Conservation (phyloP, 306 rosid species). For the Prunus davidiana region DNA sequence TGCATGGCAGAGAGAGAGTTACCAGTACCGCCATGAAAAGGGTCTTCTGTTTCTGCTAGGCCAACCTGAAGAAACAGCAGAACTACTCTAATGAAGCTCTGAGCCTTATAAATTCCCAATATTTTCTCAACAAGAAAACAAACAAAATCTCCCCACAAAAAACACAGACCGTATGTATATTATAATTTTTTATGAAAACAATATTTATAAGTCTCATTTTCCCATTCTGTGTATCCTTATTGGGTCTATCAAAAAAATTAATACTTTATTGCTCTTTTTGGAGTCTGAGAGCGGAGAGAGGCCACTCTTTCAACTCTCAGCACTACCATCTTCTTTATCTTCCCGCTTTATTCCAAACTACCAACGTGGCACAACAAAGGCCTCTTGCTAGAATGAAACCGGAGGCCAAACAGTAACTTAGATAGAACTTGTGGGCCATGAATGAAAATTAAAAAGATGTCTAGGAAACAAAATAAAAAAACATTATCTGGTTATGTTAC, state of each 20-base stretch:
- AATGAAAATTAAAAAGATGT: not conserved
- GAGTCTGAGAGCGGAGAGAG: not conserved
- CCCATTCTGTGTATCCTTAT: not conserved
- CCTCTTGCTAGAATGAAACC: conserved; percentile 39
- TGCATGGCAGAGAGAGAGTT: conserved; percentile 21
- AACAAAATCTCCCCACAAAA: conserved; percentile 38
- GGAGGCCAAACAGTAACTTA: conserved; percentile 15
- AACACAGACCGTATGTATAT: conserved; percentile 21
- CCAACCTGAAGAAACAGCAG: conserved; percentile 47
- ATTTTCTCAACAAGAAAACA: conserved; percentile 20
- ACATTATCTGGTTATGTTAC: not conserved
- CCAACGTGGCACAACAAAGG: conserved; percentile 66
- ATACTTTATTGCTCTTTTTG: conserved; percentile 15
- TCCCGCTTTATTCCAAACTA: conserved; percentile 43
- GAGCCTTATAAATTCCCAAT: conserved; percentile 59
- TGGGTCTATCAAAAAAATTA: conserved; percentile 1
- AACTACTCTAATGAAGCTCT: conserved; percentile 29
- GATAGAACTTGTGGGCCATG: conserved; percentile 26
- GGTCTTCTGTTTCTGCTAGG: conserved; percentile 45
- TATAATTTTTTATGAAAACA: too few relatives aligned
- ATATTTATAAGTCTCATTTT: not conserved
- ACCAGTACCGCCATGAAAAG: conserved; percentile 41
- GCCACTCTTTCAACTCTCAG: conserved; percentile 21
- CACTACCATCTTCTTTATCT: conserved; percentile 43
- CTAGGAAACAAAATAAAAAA: too few relatives aligned